Evolutionary conservation across 2,329 filamentous ascomycete genomes (phyloP), one percentile per base, ranked within the genome.

Genomic region (Monilinia polystroma): DNA sequence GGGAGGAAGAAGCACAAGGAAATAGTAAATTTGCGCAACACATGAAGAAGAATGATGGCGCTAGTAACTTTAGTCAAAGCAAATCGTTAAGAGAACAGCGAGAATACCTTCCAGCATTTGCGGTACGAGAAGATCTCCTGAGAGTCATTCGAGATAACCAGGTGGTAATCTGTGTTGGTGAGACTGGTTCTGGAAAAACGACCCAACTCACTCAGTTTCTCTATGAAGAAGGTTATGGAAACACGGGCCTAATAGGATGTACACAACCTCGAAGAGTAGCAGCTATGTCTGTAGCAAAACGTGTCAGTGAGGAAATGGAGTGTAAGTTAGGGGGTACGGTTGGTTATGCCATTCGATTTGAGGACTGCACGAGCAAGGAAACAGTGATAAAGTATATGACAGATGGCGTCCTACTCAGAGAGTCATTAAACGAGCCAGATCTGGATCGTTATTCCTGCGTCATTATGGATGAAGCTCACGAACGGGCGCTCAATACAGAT

Each of bases 321-420:
- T 93, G 96, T 55, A 89, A 89, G 66, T 82, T 99, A 12, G 95
- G 95, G 59, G 89, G 90, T 66, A 85, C 89, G 0, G 96, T 99
- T 49, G 95, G 95, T 41, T 99, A 99, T 78, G 93, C 95, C 0
- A 99, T 99, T 76, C 93, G 95, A 64, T 99, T 99, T 74, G 95
- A 99, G 76, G 96, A 99, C 77, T 97, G 93, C 78, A 99, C 95
- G 1, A 97, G 92, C 81, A 92, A 93, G 72, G 90, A 98, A 67
- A 99, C 95, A 0, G 84, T 89, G 68, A 98, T 99, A 80, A 99
- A 99, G 79, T 99, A 99, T 78, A 97, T 99, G 93, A 99, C 95
- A 0, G 96, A 99, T 75, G 95, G 95, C 81, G 92, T 99, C 29
- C 81, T 99, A 55, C 84, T 99, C 43, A 87, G 95, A 80, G 96